Base-by-base conservation (phyloP, 768 basidiomycete genomes). In the Xerocomus spinulosus region DNA sequence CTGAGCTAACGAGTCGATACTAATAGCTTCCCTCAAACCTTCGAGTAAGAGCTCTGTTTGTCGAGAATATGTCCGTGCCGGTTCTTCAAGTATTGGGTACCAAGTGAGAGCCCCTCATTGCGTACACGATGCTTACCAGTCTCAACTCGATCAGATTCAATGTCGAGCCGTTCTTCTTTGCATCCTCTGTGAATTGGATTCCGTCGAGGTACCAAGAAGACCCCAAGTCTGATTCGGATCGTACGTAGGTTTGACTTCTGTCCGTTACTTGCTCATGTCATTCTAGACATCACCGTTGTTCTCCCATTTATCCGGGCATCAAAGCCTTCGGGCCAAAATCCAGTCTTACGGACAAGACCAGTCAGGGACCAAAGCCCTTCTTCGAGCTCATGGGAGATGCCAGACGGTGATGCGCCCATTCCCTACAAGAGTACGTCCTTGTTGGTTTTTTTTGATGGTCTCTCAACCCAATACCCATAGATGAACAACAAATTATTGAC, bases 91-190 rank as follows among this genome's bases (percentile, higher is more conserved):
- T 81, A 65, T 66, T 82, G 33, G 81, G 82, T 5, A 73, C 78
- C 34, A 77, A 60, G 82, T 82, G 48, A 53, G 71, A 53, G 17
- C 30, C 42, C 23, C 3, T 9, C 15, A 3, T 25, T n/a, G 9
- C 3, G 41, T 32, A 21, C 6, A 12, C 4, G 21, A 15, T 24
- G 9, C 18, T 5, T 20, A n/a, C 21, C 18, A 20, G n/a, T 30
- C 46, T 56, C 40, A 49, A 37, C 21, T 13, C n/a, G 9, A 13
- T 8, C 21, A 70, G 81, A 57, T 81, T 76, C 50, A 73, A 73
- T 46, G 72, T 83, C 33, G 82, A 83, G 50, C 82, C 82, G 1
- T 82, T 83, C 65, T 83, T 78, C 57, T 83, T 82, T 56, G 78
- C 80, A 0, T 82, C 81, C 2, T 78, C 81, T 0, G 58, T 75